Conservation (phyloP, 331 rosid genomes). For the Spiraea crenata region DNA sequence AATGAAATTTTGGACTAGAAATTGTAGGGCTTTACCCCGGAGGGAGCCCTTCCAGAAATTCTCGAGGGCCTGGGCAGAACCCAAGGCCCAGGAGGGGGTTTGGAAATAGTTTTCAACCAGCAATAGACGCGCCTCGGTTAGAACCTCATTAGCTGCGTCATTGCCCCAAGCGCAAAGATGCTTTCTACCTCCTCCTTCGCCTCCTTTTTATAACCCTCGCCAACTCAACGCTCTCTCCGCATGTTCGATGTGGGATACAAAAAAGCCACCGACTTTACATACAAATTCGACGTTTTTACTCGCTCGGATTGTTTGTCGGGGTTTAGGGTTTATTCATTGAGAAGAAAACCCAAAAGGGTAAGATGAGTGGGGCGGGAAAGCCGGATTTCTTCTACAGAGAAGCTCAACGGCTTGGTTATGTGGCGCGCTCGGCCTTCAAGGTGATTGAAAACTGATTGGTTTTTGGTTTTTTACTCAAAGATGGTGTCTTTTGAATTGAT, state of each 20-base stretch:
- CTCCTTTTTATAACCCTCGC: accelerated
- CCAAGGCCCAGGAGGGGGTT: slow-evolving; percentile 44
- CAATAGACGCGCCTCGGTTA: slow-evolving; percentile 56
- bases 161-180: slow-evolving; percentile 56
- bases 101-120: slow-evolving; percentile 59
- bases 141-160: slow-evolving; percentile 48
- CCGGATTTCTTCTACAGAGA: slow-evolving; percentile 95
- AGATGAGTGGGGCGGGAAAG: slow-evolving; percentile 61
- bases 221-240: background rate
- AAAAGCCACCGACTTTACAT: background rate
- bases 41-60: slow-evolving; percentile 29
- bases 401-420: slow-evolving; percentile 93
- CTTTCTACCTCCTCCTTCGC: accelerated
- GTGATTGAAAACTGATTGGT: slow-evolving; percentile 7
- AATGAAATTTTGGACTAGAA: accelerated
- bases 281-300: background rate
- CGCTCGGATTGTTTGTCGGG: background rate
- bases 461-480: background rate
- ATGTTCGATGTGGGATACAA: slow-evolving; percentile 14
- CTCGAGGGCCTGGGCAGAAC: slow-evolving; percentile 10
- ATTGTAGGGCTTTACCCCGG: slow-evolving; percentile 14
- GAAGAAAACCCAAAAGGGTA: background rate
- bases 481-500: background rate
- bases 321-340: slow-evolving; percentile 14
- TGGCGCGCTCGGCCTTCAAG: slow-evolving; percentile 96